Percentiles rank a stretch among this genome's conserved stretches.
Evolutionary conservation across 2,329 filamentous ascomycete genomes (phyloP).

Genomic region (Albifimbria verrucaria): DNA sequence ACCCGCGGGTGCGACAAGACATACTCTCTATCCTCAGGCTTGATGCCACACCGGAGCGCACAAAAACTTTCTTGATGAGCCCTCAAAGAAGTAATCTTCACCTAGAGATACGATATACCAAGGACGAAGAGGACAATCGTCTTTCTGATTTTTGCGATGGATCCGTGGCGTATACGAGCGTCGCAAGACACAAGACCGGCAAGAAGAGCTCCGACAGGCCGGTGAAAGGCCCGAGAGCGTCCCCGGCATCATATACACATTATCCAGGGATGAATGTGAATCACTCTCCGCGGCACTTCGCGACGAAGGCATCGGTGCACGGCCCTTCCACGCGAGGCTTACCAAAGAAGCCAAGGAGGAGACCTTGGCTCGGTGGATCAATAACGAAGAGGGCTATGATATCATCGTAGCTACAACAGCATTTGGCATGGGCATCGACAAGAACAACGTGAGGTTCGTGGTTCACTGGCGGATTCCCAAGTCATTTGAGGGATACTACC

Average conservation of each 20-base stretch:
- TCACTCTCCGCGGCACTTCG: constrained; percentile 63
- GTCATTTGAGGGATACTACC: constrained; percentile 93
- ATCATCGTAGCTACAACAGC: constrained; percentile 94
- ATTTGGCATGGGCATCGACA: constrained; percentile 98
- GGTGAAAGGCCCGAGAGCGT: constrained; percentile 61
- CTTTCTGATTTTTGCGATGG: constrained; percentile 75
- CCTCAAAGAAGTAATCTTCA: constrained; percentile 84
- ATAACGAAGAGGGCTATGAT: constrained; percentile 73
- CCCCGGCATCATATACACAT: constrained; percentile 76
- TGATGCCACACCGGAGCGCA: constrained; percentile 50
- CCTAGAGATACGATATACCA: constrained; percentile 82
- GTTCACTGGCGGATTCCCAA: constrained; percentile 93
- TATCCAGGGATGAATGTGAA: constrained; percentile 73
- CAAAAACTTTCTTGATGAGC: constrained; percentile 78
- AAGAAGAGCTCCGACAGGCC: constrained; percentile 51
- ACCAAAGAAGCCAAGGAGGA: constrained; percentile 66
- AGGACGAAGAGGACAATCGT: constrained; percentile 68
- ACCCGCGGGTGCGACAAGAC: constrained; percentile 74
- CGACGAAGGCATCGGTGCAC: constrained; percentile 67
- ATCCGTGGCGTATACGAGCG: constrained; percentile 69
- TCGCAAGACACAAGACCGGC: constrained; percentile 57
- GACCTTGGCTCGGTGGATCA: constrained; percentile 68
- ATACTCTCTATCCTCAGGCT: constrained; percentile 74
- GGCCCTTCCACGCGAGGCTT: constrained; percentile 70
- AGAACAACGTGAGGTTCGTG: constrained; percentile 90